Base-by-base conservation (phyloP, 2,329 filamentous ascomycete genomes). In the Beauveria sp. region DNA sequence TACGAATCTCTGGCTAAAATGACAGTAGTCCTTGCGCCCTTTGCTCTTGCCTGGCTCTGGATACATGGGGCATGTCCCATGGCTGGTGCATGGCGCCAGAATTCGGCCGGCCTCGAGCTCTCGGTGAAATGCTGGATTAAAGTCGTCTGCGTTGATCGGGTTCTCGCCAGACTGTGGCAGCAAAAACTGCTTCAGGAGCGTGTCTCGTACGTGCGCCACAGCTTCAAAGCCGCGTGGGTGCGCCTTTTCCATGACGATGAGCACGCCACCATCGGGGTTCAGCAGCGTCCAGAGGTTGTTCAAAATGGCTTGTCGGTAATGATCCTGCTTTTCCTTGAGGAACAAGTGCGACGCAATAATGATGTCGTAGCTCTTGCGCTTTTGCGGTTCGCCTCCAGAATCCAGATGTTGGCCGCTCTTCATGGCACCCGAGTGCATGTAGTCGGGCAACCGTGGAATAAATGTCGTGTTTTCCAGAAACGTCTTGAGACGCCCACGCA, bases 151-250 rank as follows among this genome's bases (percentile, higher is more conserved):
- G 26, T 61, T 64, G 5, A 69, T 58, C 7, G 67, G 67, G 0
- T 68, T 64, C 62, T 76, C 70, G 26, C 79, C 79, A 8, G 71
- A 69, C 62, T 74, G 77, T 18, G 68, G 77, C 14, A 86, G 76
- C 61, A 96, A 88, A 70, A 90, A 87, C 50, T 88, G 85, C 63
- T 89, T 84, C 0, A 98, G 79, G 0, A 99, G 78, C 63, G 90
- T 85, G 47, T 92, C 83, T 55, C 95, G 86, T 6, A 93, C 92
- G 53, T 89, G 89, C 12, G 91, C 93, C 46, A 99, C 85, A 16
- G 91, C 90, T 72, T 98, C 95, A 66, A 99, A 99, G 0, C 95
- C 95, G 49, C 91, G 86, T 14, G 92, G 90, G 14, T 96, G 85
- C 0, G 92, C 95, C 73, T 97, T 98, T 72, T 99, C 95, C 24